phyloP scores from a whole-genome alignment of 192 early-diverging fungal species.

The Obelidium mucronatum region DNA sequence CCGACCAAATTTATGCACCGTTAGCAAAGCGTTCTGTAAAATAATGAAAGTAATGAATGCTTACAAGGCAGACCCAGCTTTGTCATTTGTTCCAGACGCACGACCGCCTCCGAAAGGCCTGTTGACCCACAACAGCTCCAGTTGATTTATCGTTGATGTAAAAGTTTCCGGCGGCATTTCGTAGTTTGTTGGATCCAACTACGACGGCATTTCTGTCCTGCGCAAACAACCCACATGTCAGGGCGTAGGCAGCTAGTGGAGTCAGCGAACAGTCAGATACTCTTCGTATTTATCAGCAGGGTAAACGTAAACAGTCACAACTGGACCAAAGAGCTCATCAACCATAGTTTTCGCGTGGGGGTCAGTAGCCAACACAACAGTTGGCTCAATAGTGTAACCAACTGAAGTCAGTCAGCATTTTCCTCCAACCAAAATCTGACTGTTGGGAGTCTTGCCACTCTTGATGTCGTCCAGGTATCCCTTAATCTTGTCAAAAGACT shows the following conservation, averaged over 20 bases:
- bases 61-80: conserved; percentile 83
- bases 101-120: conserved; percentile 96
- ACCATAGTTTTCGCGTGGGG: conserved; percentile 83
- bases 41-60: conserved; percentile 11
- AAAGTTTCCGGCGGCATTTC: conserved; percentile 95
- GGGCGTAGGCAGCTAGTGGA: conserved; percentile 83
- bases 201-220: conserved; percentile 83
- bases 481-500: conserved; percentile 93
- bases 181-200: conserved; percentile 74
- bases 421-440: conserved; percentile 91
- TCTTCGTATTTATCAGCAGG: conserved; percentile 79
- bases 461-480: conserved; percentile 85
- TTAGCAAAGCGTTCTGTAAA: background rate
- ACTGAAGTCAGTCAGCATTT: conserved; percentile 81
- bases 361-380: conserved; percentile 86
- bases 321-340: conserved; percentile 98
- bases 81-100: conserved; percentile 98
- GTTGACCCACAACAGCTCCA: conserved; percentile 95
- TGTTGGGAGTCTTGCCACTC: conserved; percentile 62
- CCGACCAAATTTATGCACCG: conserved; percentile 7
- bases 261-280: conserved; percentile 76
- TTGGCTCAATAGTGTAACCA: conserved; percentile 93
- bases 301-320: conserved; percentile 92
- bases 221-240: conserved; percentile 93
- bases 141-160: conserved; percentile 99